A percentile compares a stretch with the other conserved stretches of the same genome.
These are phyloP conservation scores for Eutrema yunnanense DNA, from an alignment of 345 rosid genomes.

Conservation along the genomic window DNA sequence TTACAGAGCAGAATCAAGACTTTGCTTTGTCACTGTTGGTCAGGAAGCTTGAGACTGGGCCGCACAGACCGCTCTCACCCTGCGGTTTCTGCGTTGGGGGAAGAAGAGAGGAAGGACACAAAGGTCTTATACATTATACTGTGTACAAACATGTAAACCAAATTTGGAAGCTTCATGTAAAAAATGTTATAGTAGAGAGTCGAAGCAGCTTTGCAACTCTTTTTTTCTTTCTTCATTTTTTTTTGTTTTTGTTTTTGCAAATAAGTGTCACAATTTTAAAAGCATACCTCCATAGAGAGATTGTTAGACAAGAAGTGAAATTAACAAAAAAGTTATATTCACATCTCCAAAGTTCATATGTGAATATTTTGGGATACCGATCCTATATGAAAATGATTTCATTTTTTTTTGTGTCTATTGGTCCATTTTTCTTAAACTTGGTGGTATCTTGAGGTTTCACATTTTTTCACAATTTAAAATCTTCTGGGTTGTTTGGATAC, in stretches of 20 bases:
- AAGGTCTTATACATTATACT: not conserved
- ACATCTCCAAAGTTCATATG: not conserved
- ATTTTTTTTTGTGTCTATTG: no score
- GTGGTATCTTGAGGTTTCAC: no score
- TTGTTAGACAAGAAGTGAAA: not conserved
- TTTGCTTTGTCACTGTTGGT: not conserved
- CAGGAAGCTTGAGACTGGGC: not conserved
- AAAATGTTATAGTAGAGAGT: conserved; percentile 11
- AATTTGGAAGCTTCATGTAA: conserved; percentile 10
- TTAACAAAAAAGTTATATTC: not conserved
- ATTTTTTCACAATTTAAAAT: not conserved
- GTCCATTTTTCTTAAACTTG: no score
- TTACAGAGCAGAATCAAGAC: not conserved
- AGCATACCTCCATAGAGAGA: not conserved
- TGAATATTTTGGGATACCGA: not conserved
- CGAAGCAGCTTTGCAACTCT: conserved; percentile 12
- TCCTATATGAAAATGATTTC: not conserved
- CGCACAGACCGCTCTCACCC: not conserved
- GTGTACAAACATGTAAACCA: conserved; percentile 8
- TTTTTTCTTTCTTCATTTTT: not conserved
- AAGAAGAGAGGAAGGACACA: conserved; percentile 3
- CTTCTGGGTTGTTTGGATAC: conserved; percentile 17
- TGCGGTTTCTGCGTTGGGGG: not conserved
- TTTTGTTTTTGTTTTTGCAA: not conserved
- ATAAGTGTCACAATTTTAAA: not conserved